These are phyloP conservation scores for Lichtheimia ramosa DNA, from an alignment of 371 early-diverging fungal species.

Conservation along the genomic window DNA sequence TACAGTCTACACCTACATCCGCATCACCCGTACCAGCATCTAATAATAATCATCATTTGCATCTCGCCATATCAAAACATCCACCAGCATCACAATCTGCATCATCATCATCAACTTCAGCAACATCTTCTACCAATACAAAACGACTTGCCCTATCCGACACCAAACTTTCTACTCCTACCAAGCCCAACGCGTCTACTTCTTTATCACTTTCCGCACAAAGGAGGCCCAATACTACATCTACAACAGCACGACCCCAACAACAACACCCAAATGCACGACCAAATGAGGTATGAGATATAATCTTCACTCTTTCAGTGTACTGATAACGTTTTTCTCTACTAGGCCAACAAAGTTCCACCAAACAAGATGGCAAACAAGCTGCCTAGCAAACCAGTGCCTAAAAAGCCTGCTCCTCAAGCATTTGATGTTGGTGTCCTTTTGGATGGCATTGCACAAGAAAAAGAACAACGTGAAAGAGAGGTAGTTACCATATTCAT, in stretches of 20 bases:
- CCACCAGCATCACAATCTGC: background rate
- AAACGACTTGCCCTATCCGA: too few relatives aligned
- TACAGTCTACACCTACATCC: constrained; percentile 13
- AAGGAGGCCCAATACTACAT: too few relatives aligned
- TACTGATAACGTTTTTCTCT: too few relatives aligned
- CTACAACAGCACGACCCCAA: too few relatives aligned
- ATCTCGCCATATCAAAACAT: background rate
- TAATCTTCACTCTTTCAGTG: too few relatives aligned
- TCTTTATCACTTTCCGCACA: too few relatives aligned
- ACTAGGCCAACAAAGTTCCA: too few relatives aligned
- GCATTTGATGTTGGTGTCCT: background rate
- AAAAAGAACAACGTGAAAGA: background rate
- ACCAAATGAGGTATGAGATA: too few relatives aligned
- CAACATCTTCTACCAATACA: background rate
- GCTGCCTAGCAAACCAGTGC: background rate
- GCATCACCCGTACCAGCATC: constrained; percentile 2
- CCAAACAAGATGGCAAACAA: background rate
- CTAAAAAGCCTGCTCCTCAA: background rate
- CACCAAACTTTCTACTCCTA: background rate
- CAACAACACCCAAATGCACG: too few relatives aligned
- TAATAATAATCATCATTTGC: background rate
- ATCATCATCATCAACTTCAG: background rate
- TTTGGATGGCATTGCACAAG: background rate
- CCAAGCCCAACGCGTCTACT: background rate
- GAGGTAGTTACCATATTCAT: background rate